Base-by-base conservation (phyloP, 2,329 filamentous ascomycete species). In the Ophiostoma ulmi region DNA sequence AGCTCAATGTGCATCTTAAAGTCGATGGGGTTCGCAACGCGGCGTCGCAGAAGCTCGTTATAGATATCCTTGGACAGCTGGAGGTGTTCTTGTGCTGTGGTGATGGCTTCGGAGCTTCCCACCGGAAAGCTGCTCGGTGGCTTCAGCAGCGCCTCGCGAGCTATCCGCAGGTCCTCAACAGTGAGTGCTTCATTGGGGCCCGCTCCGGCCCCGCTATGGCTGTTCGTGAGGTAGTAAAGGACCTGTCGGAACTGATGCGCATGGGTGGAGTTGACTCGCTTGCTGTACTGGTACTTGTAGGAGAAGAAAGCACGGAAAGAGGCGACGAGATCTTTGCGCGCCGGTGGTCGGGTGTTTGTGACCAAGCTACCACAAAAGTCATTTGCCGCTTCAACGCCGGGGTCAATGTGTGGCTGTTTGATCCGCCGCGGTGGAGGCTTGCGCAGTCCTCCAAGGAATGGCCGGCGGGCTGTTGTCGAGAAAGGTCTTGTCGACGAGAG, bases 341-440 rank as follows among this genome's bases (percentile, higher is more conserved):
- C 79, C 20, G 92, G 93, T 11, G 87, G 85, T 44, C 92, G 86
- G 48, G 88, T 82, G 69, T 86, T 84, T 70, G 91, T 85, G 69
- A 86, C 83, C 74, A 89, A 81, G 72, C 87, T 86, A 74, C 87
- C 86, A 69, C 86, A 82, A 78, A 92, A 86, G 72, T 91, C 86
- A 75, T 91, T 85, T 81, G 97, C 87, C 20, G 85, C 86, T 74
- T 88, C 87, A 76, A 93, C 86, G 69, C 93, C 93, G 0, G 87
- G 90, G 76, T 88, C 91, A 72, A 89, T 81, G 75, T 88, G 84
- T 68, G 88, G 83, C 31, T 87, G 83, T 77, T 88, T 89, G 63
- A 88, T 79, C 71, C 85, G 81, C 72, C 87, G 83, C 22, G 87
- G 84, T 3, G 87, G 81, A 75, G 88, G 87, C 73, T 83, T 78